Base-by-base conservation (phyloP, 106 monocot species). In the Acorus gramineus region DNA sequence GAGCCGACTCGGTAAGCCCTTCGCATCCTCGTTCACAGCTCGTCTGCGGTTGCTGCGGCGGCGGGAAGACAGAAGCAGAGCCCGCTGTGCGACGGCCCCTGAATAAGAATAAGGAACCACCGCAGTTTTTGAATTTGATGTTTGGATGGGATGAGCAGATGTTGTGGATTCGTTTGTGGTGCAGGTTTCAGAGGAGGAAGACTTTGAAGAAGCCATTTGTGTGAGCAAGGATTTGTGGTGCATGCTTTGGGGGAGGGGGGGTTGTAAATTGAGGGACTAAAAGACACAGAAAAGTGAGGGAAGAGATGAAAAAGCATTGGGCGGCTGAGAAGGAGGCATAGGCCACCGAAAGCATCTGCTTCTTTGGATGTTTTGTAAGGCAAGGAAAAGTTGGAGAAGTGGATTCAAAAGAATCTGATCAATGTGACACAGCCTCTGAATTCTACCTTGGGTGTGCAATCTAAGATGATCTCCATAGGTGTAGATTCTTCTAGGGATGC, bases 11-110 rank as follows among this genome's bases (percentile, higher is more conserved):
- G 78, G 82, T 2, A 48, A 42, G 7, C 56, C 56, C 50, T 78
- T 79, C 7, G 53, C 62, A 12, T 79, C 79, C 50, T 65, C 75
- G 11, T 50, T 54, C 8, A 56, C 70, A 2, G 43, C 42, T 53
- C 52, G 74, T 8, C 75, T 57, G 2, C 78, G 69, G n/a, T 49
- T 56, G 5, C 8, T 4, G 3, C 71, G 66, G n/a, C 78, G 74
- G 28, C 63, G 45, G 54, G 63, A 54, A 4, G 56, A 42, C 14
- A 62, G 78, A 48, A 62, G 74, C 63, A 82, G 3, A 5, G 74
- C 78, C 11, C 82, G 49, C 28, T 78, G 82, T 1, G 82, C 82
- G 68, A 82, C 82, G 5, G 57, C 71, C 0, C 67, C 82, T 0
- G 78, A 78, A 44, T 69, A 78, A 2, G 78, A 78, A 44, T 69